Evolutionary conservation across 73 alveolate genomes (phyloP), one percentile per base, ranked within the genome.

Genomic region (Paramecium biaurelia): DNA sequence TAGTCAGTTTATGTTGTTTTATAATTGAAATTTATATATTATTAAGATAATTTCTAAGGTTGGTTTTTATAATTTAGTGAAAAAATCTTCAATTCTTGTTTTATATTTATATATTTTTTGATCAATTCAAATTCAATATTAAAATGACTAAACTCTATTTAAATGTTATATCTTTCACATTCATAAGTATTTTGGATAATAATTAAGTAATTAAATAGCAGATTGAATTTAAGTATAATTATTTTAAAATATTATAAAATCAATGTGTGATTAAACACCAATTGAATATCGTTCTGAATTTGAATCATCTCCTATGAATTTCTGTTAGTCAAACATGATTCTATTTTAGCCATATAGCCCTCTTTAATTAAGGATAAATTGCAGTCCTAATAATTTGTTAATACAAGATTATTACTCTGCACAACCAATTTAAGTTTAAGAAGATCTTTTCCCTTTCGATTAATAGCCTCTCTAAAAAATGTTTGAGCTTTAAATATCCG

Each of bases 261-360:
- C 47, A 63, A 63, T 63, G 84, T 23, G 20, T 26, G 84, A 63
- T 63, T 63, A 63, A 18, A 63, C 84, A 23, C 84, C 84, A 63
- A 35, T 32, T 37, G 86, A 72, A 32, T 38, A 8, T 28, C 32
- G 15, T 63, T 63, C 84, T 63, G 84, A 63, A 63, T 11, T 63
- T 1, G 84, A 63, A 30, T 63, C 84, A 7, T 67, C 84, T 67
- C 38, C 38, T 67, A 38, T 67, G 15, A 67, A 30, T 41, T 12
- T 23, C 12, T n/a, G 49, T 30, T 32, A 67, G 15, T 7, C 84
- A 26, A 63, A 35, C 63, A 35, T 72, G 45, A 38, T 72, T 34
- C 58, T 72, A 12, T 35, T 28, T 72, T 34, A 37, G 45, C 86
- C 86, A 4, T 35, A 72, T 18, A 72, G 86, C 18, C 86, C 86